phyloP scores from a whole-genome alignment of 257 asterid species.

The Ehretia macrophylla region DNA sequence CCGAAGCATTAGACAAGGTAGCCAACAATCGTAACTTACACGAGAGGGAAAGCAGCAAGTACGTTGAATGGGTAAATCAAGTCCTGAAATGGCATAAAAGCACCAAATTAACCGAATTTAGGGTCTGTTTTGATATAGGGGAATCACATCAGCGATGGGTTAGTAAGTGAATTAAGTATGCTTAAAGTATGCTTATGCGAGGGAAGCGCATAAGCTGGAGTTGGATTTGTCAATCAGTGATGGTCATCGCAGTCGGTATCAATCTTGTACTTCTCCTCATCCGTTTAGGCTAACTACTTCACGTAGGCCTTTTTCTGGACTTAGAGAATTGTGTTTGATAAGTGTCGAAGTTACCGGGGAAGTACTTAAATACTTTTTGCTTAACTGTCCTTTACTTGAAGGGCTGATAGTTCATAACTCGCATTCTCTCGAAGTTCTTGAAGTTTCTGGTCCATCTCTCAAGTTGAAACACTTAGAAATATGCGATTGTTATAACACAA shows the following conservation, averaged over 20 bases:
- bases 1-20: neutral
- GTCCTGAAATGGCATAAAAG: neutral
- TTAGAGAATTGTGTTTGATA: slow-evolving; percentile 29
- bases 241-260: no score
- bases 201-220: slow-evolving; percentile 11
- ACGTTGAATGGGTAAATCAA: neutral
- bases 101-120: neutral
- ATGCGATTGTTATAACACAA: slow-evolving; percentile 16
- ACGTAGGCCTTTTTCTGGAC: neutral
- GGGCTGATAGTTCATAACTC: slow-evolving; percentile 31
- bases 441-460: slow-evolving; percentile 28
- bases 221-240: neutral
- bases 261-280: neutral
- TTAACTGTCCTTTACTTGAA: slow-evolving; percentile 29
- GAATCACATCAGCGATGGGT: neutral
- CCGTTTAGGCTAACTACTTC: neutral
- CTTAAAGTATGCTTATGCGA: slow-evolving; percentile 12
- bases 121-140: neutral
- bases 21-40: neutral
- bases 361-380: slow-evolving; percentile 25
- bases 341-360: slow-evolving; percentile 36
- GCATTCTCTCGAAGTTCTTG: slow-evolving; percentile 23
- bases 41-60: neutral
- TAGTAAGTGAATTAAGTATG: slow-evolving; percentile 10
- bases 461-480: slow-evolving; percentile 37